phyloP scores from a whole-genome alignment of 2,329 filamentous ascomycete species.

The Lachnellula cervina region DNA sequence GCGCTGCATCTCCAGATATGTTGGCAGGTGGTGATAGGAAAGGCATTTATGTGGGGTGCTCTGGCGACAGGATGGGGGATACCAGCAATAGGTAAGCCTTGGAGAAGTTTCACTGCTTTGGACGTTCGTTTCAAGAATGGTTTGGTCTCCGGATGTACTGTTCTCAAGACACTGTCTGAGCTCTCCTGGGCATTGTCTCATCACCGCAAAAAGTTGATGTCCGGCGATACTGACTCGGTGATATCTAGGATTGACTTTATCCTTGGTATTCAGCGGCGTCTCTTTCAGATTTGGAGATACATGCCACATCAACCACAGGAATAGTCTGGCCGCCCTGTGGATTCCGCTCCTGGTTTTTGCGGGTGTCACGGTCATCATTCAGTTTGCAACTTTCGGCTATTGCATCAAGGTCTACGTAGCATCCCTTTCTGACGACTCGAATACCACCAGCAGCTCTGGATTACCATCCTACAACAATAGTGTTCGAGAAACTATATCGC shows the following conservation, averaged over 20 bases:
- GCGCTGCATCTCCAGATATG: slow-evolving; percentile 96
- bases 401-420: slow-evolving; percentile 93
- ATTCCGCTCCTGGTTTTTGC: slow-evolving; percentile 79
- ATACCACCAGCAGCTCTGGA: slow-evolving; percentile 65
- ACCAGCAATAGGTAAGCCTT: slow-evolving; percentile 43
- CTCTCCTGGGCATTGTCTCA: neutral
- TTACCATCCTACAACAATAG: slow-evolving; percentile 74
- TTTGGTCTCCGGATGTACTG: too few relatives aligned
- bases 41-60: slow-evolving; percentile 82
- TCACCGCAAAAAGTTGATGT: neutral
- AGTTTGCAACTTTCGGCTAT: slow-evolving; percentile 82
- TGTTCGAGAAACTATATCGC: slow-evolving; percentile 62
- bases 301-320: slow-evolving; percentile 88
- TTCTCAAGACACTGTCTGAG: too few relatives aligned
- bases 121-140: too few relatives aligned
- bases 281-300: slow-evolving; percentile 88
- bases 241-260: slow-evolving; percentile 55
- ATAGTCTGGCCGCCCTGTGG: slow-evolving; percentile 84
- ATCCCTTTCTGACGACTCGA: slow-evolving; percentile 68
- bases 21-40: slow-evolving; percentile 89
- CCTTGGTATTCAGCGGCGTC: slow-evolving; percentile 80
- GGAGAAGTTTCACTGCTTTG: too few relatives aligned
- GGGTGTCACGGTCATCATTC: slow-evolving; percentile 69
- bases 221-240: neutral
- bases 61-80: slow-evolving; percentile 80